A percentile compares a stretch with the other conserved stretches of the same genome.
These are phyloP conservation scores for Aspergillus nidulans DNA, from an alignment of 495 filamentous ascomycete species.

Conservation along the genomic window DNA sequence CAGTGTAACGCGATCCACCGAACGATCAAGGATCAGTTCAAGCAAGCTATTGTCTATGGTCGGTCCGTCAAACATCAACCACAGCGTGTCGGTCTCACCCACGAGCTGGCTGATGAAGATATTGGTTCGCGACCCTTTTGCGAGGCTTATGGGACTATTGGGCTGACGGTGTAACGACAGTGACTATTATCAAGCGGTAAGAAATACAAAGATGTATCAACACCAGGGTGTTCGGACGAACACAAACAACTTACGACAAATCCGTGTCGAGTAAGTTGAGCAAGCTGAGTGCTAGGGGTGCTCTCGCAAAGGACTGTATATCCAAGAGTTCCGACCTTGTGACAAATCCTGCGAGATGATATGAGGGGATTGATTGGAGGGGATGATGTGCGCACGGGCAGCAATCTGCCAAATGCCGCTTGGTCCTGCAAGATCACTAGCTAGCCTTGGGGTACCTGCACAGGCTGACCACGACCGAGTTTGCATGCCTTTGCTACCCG, in stretches of 20 bases:
- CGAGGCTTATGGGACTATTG: neutral
- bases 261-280: constrained; percentile 23
- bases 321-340: constrained; percentile 20
- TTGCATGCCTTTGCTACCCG: constrained; percentile 12
- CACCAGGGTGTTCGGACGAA: constrained; percentile 24
- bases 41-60: constrained; percentile 90
- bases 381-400: constrained; percentile 31
- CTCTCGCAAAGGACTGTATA: constrained; percentile 20
- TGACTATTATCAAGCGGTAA: constrained; percentile 95
- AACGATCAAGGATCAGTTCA: constrained; percentile 94
- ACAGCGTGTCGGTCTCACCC: constrained; percentile 85
- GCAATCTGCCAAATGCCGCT: constrained; percentile 25
- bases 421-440: constrained; percentile 21
- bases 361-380: constrained; percentile 31
- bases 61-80: constrained; percentile 98
- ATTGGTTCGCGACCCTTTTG: constrained; percentile 64
- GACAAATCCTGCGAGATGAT: constrained; percentile 32
- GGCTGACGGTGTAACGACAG: constrained; percentile 49
- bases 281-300: constrained; percentile 24
- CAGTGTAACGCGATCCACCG: constrained; percentile 97
- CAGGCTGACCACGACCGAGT: constrained; percentile 18
- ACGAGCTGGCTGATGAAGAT: constrained; percentile 94
- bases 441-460: constrained; percentile 22
- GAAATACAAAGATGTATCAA: constrained; percentile 18
- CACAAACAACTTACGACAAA: constrained; percentile 29